Evolutionary conservation across 306 rosid genomes (phyloP), one percentile per base, ranked within the genome.

Genomic region (Hippophae tibetana): DNA sequence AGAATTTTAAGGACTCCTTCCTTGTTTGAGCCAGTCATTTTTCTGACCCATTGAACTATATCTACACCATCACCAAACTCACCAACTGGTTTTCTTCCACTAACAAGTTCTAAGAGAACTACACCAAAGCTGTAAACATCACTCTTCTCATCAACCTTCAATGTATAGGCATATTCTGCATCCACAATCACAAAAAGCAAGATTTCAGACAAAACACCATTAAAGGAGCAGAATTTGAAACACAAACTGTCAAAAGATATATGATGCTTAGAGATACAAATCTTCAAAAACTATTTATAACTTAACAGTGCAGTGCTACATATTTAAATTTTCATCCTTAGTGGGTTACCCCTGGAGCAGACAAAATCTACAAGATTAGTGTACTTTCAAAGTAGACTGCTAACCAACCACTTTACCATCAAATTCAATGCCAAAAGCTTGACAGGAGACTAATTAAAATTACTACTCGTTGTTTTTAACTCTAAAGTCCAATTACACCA

Each of bases 51-150:
- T 46, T 87, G 96, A 57, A 92, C 98, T 27, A 92, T 92, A 77
- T 92, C 98, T 10, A 92, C 96, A 0, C 98, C 98, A 3, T 92
- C 98, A 0, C 98, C 98, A 26, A 92, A 92, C 70, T 92, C 98
- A 12, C 98, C 98, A 3, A 92, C 98, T 0, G 98, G 98, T 64
- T 87, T 92, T 69, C 94, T 77, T 26, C 98, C 98, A 0, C 87
- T 79, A 47, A 92, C 60, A 3, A 92, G 86, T 63, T 92, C 96
- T 6, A 92, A 68, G 6, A 92, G 89, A 52, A 92, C 96, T 13
- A 92, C 98, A 5, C 98, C 98, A 5, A 85, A 92, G 67, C 98
- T 92, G 69, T 92, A 92, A 3, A 92, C 96, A 18, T 87, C 98
- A 43, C 98, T 92, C 69, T 92, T 92, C 79, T 87, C 98, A 52